phyloP scores from a whole-genome alignment of 2,329 filamentous ascomycete species.

The Talaromyces sp. region DNA sequence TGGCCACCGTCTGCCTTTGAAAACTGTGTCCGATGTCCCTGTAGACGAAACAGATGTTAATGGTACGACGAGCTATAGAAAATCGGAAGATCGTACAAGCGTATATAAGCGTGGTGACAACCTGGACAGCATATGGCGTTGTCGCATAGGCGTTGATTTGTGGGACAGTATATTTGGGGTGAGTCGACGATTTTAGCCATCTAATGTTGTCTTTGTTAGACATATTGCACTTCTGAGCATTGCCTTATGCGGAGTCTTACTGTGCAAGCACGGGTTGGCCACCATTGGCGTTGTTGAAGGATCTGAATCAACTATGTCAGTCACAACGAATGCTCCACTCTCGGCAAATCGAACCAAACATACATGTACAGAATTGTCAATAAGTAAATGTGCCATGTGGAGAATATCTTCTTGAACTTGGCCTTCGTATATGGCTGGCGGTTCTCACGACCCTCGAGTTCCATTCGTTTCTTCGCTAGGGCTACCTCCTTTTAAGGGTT shows the following conservation, averaged over 20 bases:
- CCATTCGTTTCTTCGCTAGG: conserved; percentile 50
- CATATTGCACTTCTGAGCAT: too few species aligned
- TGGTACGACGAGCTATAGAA: background rate
- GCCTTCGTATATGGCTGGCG: conserved; percentile 46
- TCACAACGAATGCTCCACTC: background rate
- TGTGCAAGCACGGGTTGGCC: conserved; percentile 56
- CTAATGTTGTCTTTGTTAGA: background rate
- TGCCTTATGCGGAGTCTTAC: conserved; percentile 22
- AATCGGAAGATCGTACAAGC: conserved; percentile 43
- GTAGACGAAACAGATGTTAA: too few species aligned
- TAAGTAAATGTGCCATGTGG: conserved; percentile 62
- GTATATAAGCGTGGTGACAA: conserved; percentile 60
- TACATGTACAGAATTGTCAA: conserved; percentile 57
- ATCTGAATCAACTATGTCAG: conserved; percentile 24
- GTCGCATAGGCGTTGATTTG: conserved; percentile 57
- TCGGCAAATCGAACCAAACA: conserved; percentile 9
- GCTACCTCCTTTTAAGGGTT: conserved; percentile 37
- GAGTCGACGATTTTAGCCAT: conserved; percentile 41
- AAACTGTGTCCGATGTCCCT: conserved; percentile 60
- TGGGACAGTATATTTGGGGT: conserved; percentile 45
- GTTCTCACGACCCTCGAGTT: conserved; percentile 46
- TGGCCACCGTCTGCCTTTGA: conserved; percentile 61
- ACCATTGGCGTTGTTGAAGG: conserved; percentile 60
- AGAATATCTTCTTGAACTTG: conserved; percentile 60
- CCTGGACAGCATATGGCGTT: conserved; percentile 53